These are phyloP conservation scores for Ceratocystis diversiconidia DNA, from an alignment of 2,329 filamentous ascomycete species.

Conservation along the genomic window DNA sequence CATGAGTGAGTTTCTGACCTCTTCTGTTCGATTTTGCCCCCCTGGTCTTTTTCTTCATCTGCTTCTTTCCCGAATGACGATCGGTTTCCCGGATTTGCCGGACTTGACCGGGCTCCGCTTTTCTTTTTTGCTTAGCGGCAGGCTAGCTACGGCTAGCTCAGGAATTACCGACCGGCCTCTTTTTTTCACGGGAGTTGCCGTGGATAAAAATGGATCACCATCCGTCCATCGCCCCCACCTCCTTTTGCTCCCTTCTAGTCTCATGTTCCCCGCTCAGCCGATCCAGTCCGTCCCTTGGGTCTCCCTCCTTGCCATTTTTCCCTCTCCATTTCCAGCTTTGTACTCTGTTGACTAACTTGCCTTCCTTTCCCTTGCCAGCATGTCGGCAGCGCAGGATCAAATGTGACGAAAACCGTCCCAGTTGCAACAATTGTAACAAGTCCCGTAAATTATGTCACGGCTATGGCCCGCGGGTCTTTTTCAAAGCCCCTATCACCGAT, in stretches of 20 bases:
- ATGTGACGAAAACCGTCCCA: slow-evolving; percentile 79
- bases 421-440: slow-evolving; percentile 73
- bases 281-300: too few relatives aligned
- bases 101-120: neutral
- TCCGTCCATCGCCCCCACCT: too few relatives aligned
- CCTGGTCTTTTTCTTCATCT: neutral
- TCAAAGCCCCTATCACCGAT: slow-evolving; percentile 52
- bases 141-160: too few relatives aligned
- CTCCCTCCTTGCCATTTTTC: neutral
- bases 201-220: too few relatives aligned
- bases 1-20: slow-evolving; percentile 47
- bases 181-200: neutral
- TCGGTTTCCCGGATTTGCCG: neutral
- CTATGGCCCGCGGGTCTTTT: slow-evolving; percentile 67
- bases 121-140: neutral
- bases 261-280: too few relatives aligned
- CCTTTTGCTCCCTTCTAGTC: too few relatives aligned
- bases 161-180: too few relatives aligned
- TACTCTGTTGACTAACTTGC: neutral
- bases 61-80: neutral
- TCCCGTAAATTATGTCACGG: slow-evolving; percentile 74
- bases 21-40: neutral
- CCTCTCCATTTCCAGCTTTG: neutral
- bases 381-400: slow-evolving; percentile 93
- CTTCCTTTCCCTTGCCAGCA: slow-evolving; percentile 34